phyloP scores from a whole-genome alignment of 2,329 filamentous ascomycete species.

The Metarhizium sp. region DNA sequence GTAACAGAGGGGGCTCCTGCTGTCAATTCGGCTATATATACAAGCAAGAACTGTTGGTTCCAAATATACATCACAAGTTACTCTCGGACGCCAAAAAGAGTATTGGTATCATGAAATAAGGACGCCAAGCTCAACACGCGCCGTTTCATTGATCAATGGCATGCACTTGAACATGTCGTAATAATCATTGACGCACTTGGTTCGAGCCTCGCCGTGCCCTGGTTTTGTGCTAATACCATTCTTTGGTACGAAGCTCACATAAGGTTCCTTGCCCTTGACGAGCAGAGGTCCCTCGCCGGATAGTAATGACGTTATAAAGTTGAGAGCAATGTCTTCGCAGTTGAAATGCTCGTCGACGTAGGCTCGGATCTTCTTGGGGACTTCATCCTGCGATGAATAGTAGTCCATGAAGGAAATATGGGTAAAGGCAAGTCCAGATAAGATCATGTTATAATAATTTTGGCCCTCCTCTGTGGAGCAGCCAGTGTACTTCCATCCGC shows the following conservation, averaged over 20 bases:
- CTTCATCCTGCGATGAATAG: constrained; percentile 25
- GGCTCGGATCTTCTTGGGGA: constrained; percentile 20
- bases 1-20: no score
- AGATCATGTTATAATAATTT: constrained; percentile 24
- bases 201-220: constrained; percentile 24
- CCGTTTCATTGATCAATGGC: constrained; percentile 23
- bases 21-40: no score
- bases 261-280: constrained; percentile 22
- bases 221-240: constrained; percentile 23
- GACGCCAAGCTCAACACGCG: constrained; percentile 24
- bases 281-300: constrained; percentile 25
- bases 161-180: constrained; percentile 24
- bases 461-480: constrained; percentile 17
- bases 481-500: constrained; percentile 21
- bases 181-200: constrained; percentile 25
- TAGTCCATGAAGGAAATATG: constrained; percentile 29
- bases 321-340: constrained; percentile 31
- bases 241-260: constrained; percentile 21
- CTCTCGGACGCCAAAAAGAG: no score
- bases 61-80: background rate
- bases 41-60: no score
- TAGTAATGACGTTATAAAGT: constrained; percentile 24
- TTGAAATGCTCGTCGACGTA: constrained; percentile 29
- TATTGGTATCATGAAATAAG: constrained; percentile 12
- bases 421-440: constrained; percentile 28